These are phyloP conservation scores for Cyamopsis tetragonoloba DNA, from an alignment of 306 rosid genomes.

Conservation along the genomic window DNA sequence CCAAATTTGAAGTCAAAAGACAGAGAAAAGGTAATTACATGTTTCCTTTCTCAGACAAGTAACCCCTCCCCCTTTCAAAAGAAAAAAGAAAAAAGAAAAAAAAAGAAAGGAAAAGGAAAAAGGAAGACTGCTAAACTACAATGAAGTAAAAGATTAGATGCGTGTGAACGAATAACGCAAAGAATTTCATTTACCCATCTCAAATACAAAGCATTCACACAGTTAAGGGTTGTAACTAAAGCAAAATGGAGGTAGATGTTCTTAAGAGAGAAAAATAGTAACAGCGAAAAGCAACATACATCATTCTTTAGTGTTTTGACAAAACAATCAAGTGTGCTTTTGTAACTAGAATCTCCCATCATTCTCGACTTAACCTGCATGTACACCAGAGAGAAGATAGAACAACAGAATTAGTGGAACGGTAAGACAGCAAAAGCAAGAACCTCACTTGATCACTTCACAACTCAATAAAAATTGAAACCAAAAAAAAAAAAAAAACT, in stretches of 20 bases:
- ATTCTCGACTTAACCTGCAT: constrained; percentile 96
- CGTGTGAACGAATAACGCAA: not conserved
- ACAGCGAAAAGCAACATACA: constrained; percentile 42
- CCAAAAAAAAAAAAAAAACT: not conserved
- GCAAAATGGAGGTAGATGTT: constrained; percentile 9
- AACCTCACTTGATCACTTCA: not conserved
- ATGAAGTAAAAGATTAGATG: not conserved
- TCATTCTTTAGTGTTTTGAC: constrained; percentile 88
- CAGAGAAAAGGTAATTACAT: not conserved
- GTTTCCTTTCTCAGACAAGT: not conserved
- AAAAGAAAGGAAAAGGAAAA: not conserved
- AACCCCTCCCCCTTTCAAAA: not conserved
- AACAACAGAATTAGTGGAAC: constrained; percentile 10
- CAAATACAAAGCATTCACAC: not conserved
- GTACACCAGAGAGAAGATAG: constrained; percentile 22
- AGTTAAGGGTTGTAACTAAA: not conserved
- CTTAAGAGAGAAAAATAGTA: not conserved
- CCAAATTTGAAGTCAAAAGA: not conserved
- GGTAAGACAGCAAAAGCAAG: constrained; percentile 3
- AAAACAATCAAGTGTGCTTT: constrained; percentile 89
- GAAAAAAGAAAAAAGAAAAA: not conserved
- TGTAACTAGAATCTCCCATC: constrained; percentile 97
- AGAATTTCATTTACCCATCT: not conserved
- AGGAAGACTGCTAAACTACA: not conserved
- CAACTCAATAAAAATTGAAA: constrained; percentile 14